Percentiles rank a stretch among this genome's conserved stretches.
phyloP scores from a whole-genome alignment of 352 stramenopile genomes.

The Pythium rhizo-oryzae region DNA sequence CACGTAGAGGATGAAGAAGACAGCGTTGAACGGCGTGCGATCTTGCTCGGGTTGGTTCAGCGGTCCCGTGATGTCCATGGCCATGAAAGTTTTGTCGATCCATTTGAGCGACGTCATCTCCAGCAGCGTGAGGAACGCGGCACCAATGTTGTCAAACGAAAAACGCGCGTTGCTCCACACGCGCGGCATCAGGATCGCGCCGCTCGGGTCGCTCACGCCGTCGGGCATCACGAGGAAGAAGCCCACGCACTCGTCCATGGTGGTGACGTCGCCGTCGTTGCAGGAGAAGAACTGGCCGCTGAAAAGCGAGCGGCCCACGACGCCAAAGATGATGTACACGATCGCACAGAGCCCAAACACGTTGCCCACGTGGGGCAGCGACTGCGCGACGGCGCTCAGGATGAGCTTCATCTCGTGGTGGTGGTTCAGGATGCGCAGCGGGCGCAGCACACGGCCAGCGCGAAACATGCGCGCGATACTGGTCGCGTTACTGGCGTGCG shows the following conservation, averaged over 20 bases:
- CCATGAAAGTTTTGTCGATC: constrained; percentile 75
- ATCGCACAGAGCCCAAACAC: constrained; percentile 72
- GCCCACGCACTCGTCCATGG: constrained; percentile 50
- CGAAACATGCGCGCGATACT: constrained; percentile 60
- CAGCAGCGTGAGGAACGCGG: constrained; percentile 63
- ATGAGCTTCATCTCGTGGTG: constrained; percentile 83
- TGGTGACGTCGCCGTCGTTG: constrained; percentile 51
- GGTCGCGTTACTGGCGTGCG: constrained; percentile 40
- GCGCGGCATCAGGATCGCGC: constrained; percentile 50
- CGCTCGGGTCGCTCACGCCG: constrained; percentile 40
- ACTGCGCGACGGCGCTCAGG: constrained; percentile 65
- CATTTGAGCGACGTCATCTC: constrained; percentile 86
- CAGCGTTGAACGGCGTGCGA: constrained; percentile 41
- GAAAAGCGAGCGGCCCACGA: constrained; percentile 74
- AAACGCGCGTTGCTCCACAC: constrained; percentile 76
- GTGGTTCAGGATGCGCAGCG: constrained; percentile 74
- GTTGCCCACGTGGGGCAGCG: constrained; percentile 72
- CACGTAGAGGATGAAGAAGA: constrained; percentile 80
- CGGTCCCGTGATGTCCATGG: constrained; percentile 68
- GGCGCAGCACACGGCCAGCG: constrained; percentile 63
- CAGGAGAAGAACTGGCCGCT: constrained; percentile 67
- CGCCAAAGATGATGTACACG: constrained; percentile 80
- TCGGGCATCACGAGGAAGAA: constrained; percentile 57
- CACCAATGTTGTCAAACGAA: constrained; percentile 77
- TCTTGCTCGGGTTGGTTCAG: constrained; percentile 56